These are phyloP conservation scores for Rhododendron williamsianum DNA, from an alignment of 148 eudicot species.

Conservation along the genomic window DNA sequence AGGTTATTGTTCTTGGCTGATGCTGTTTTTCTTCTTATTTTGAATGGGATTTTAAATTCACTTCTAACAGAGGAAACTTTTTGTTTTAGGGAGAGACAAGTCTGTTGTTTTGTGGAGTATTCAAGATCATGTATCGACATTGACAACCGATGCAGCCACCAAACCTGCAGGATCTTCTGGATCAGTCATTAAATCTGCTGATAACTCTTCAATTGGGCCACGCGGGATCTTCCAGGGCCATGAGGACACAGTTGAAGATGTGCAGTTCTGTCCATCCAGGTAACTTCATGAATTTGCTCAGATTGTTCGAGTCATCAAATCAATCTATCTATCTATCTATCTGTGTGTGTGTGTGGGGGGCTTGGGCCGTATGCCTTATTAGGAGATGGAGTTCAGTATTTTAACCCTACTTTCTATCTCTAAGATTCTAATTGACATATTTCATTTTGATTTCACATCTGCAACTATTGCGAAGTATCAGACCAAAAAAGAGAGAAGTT, in stretches of 20 bases:
- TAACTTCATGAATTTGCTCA: conserved; percentile 23
- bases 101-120: conserved; percentile 93
- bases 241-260: conserved; percentile 93
- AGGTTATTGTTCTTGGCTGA: not conserved
- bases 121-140: conserved; percentile 77
- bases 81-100: conserved; percentile 71
- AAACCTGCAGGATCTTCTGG: conserved; percentile 51
- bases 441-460: not conserved
- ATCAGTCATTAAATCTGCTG: conserved; percentile 60
- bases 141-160: conserved; percentile 51
- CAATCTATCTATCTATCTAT: not conserved
- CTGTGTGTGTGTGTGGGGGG: not conserved
- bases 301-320: not conserved
- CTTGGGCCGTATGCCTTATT: not conserved
- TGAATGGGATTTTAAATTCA: not conserved
- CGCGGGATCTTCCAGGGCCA: conserved; percentile 91
- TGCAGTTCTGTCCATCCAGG: conserved; percentile 95
- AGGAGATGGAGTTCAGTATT: not conserved
- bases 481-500: not conserved
- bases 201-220: conserved; percentile 70
- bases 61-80: not conserved
- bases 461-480: not conserved
- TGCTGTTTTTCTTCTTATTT: not conserved
- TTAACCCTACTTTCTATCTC: not conserved
- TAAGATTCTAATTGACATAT: not conserved